A percentile compares a stretch with the other conserved stretches of the same genome.
These are phyloP conservation scores for Acer negundo DNA, from an alignment of 345 rosid species.

Conservation along the genomic window DNA sequence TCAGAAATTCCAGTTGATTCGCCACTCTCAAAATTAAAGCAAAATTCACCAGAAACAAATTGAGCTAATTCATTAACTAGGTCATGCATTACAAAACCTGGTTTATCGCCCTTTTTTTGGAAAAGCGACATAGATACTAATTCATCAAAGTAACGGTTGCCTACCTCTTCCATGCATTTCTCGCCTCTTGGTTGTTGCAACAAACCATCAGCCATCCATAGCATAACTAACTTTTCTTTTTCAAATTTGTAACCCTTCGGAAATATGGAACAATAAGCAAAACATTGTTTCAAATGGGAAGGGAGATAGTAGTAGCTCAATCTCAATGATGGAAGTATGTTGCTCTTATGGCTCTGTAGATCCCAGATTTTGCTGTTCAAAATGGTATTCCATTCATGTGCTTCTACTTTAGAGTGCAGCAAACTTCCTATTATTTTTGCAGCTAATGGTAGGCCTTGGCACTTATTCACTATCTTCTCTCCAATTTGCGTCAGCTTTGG, in stretches of 20 bases:
- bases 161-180: constrained; percentile 34
- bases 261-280: constrained; percentile 41
- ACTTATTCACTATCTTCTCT: constrained; percentile 37
- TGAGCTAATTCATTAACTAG: constrained; percentile 44
- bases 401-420: constrained; percentile 29
- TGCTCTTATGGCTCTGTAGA: constrained; percentile 31
- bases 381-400: constrained; percentile 39
- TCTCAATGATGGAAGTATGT: constrained; percentile 32
- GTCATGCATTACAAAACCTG: constrained; percentile 39
- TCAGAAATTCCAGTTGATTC: constrained; percentile 17
- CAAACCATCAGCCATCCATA: constrained; percentile 46
- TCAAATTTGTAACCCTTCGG: constrained; percentile 34
- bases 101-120: constrained; percentile 18
- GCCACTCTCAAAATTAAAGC: constrained; percentile 31
- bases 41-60: constrained; percentile 33
- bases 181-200: constrained; percentile 27
- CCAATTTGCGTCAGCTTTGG: constrained; percentile 32
- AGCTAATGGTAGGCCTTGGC: constrained; percentile 44
- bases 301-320: constrained; percentile 39
- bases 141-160: constrained; percentile 36
- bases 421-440: constrained; percentile 42
- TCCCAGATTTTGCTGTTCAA: constrained; percentile 39
- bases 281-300: constrained; percentile 36
- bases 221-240: constrained; percentile 27
- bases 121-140: constrained; percentile 31